Conservation (phyloP, 2,329 filamentous ascomycete genomes). For the Phaeosphaeria sp. region DNA sequence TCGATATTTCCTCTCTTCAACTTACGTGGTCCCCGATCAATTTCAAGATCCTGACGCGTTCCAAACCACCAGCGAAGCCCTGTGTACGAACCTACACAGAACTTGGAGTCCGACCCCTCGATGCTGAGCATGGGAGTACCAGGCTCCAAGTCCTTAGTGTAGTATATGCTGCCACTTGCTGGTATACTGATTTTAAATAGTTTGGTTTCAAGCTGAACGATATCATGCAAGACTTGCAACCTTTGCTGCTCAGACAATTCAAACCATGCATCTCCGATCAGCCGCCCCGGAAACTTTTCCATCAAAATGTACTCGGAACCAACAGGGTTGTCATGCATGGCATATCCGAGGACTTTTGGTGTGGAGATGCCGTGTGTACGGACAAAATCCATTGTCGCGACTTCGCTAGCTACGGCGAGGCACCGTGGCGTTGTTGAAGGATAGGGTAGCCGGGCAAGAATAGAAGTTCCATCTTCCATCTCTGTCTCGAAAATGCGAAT, state of each 20-base stretch:
- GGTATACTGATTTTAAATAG: slow-evolving; percentile 26
- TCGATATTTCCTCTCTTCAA: neutral
- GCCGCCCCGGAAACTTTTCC: slow-evolving; percentile 32
- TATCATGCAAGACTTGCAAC: slow-evolving; percentile 19
- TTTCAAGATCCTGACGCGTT: slow-evolving; percentile 18
- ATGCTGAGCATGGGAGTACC: slow-evolving; percentile 14
- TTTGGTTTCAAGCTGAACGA: slow-evolving; percentile 28
- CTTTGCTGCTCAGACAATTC: slow-evolving; percentile 26
- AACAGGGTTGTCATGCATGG: slow-evolving; percentile 24
- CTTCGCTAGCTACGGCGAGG: slow-evolving; percentile 47
- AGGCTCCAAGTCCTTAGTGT: slow-evolving; percentile 13
- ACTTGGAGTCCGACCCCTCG: slow-evolving; percentile 11
- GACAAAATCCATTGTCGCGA: slow-evolving; percentile 46
- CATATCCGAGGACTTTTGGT: slow-evolving; percentile 33
- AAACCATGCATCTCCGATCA: slow-evolving; percentile 29
- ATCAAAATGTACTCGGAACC: slow-evolving; percentile 42
- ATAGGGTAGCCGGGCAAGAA: slow-evolving; percentile 46
- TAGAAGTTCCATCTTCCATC: slow-evolving; percentile 33
- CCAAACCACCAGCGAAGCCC: slow-evolving; percentile 26
- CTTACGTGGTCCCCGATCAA: slow-evolving; percentile 35
- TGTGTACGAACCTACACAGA: slow-evolving; percentile 32
- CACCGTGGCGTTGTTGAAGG: slow-evolving; percentile 33
- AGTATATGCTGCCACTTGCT: slow-evolving; percentile 36
- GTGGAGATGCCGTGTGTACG: slow-evolving; percentile 32
- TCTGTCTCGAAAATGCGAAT: slow-evolving; percentile 43